Evolutionary conservation across 306 rosid genomes (phyloP), one percentile per base, ranked within the genome.

Genomic region (Canavalia gladiata): DNA sequence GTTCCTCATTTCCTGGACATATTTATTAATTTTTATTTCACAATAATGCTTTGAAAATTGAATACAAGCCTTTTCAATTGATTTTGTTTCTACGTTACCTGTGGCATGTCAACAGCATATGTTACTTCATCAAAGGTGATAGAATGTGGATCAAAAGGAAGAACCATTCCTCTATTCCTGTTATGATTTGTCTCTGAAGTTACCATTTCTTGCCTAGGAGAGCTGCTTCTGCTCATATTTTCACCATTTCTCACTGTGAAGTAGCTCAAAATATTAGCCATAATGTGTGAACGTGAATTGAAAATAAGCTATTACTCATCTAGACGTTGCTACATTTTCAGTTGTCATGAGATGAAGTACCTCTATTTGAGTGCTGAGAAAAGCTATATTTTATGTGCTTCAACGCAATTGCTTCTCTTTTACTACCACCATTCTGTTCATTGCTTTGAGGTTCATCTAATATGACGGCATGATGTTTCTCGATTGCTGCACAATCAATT

Each of bases 1-100:
- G 6, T 39, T 83, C 82, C 80, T 87, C 97, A 92, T 92, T 86
- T 80, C 97, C 98, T 92, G 69, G 56, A 76, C 57, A 29, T 37
- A 56, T 42, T 80, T 29, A 50, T 18, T n/a, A 35, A 8, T 25
- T 3, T 65, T 49, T 35, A 11, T 39, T 50, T 35, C 12, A 77
- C 75, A 50, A 77, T 69, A 81, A 50, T 68, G 70, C 57, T 51
- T 2, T 33, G 5, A 72, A 60, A n/a, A 25, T 30, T 73, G n/a
- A 68, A 80, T 56, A 39, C 37, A 79, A 62, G 49, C 50, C 4
- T 35, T 34, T 71, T 42, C 35, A 43, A 58, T 10, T 25, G 2
- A 1, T 60, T 75, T 33, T 9, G 45, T 72, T 75, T 76, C 62
- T 81, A 31, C 62, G 50, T 77, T 85, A 86, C 88, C 88, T 58